A percentile compares a stretch with the other conserved stretches of the same genome.
Evolutionary conservation across 2,329 filamentous ascomycete genomes (phyloP).

Genomic region (Ascochyta clinopodiicola): DNA sequence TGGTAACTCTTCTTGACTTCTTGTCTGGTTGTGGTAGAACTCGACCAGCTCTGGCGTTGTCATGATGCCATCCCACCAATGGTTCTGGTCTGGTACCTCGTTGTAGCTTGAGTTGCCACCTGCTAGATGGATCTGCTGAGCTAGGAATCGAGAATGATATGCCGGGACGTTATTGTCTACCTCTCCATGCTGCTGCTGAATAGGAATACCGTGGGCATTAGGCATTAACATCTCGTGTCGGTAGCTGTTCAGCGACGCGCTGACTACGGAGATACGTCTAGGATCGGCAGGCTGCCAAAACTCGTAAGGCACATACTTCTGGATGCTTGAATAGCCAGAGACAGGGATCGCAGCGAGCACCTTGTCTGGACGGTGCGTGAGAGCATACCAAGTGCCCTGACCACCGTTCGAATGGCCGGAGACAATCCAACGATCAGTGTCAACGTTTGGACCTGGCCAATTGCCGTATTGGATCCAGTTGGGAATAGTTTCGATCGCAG

Average conservation of each 20-base stretch:
- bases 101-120: conserved; percentile 54
- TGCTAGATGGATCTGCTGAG: conserved; percentile 55
- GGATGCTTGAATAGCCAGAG: conserved; percentile 65
- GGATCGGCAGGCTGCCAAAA: conserved; percentile 64
- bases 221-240: conserved; percentile 62
- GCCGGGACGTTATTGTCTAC: conserved; percentile 65
- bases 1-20: conserved; percentile 22
- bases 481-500: conserved; percentile 57
- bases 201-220: conserved; percentile 60
- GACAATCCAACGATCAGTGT: conserved; percentile 59
- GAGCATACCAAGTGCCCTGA: conserved; percentile 64
- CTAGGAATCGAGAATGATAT: conserved; percentile 63
- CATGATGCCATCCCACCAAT: conserved; percentile 64
- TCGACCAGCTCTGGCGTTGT: conserved; percentile 56
- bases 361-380: conserved; percentile 64
- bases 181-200: conserved; percentile 64
- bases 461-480: conserved; percentile 56
- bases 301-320: conserved; percentile 64
- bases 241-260: conserved; percentile 59
- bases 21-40: conserved; percentile 55
- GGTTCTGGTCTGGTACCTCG: conserved; percentile 57
- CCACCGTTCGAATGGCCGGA: conserved; percentile 67
- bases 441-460: conserved; percentile 58
- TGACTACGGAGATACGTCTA: conserved; percentile 55
- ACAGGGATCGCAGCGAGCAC: conserved; percentile 63